These are phyloP conservation scores for Seminavis robusta DNA, from an alignment of 108 stramenopile genomes.

Conservation along the genomic window DNA sequence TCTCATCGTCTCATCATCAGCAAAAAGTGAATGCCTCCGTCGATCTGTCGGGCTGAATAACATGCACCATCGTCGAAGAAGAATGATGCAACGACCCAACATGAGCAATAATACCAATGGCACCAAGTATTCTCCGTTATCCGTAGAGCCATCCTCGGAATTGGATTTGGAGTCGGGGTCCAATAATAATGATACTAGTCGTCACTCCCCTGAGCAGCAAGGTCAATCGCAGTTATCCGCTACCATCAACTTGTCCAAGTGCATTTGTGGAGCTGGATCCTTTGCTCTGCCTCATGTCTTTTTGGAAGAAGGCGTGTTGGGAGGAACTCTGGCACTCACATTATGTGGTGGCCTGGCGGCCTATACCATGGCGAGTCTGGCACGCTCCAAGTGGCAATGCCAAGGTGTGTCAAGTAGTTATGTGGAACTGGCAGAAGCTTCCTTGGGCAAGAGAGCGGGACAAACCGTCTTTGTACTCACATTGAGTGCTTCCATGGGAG, in stretches of 20 bases:
- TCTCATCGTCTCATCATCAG: no score
- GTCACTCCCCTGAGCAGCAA: no score
- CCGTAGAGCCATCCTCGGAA: no score
- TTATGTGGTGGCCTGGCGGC: constrained; percentile 28
- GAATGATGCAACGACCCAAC: no score
- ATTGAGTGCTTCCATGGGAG: constrained; percentile 28
- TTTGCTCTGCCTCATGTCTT: constrained; percentile 54
- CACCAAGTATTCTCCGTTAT: no score
- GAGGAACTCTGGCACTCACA: constrained; percentile 36
- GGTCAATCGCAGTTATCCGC: constrained; percentile 37
- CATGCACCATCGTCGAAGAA: no score
- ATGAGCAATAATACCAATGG: no score
- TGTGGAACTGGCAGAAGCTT: constrained; percentile 23
- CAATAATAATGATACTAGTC: no score
- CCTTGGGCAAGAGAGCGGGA: constrained; percentile 26
- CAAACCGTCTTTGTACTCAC: constrained; percentile 7
- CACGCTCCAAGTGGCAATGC: constrained; percentile 12
- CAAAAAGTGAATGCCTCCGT: no score
- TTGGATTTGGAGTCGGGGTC: no score
- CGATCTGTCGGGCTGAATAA: no score
- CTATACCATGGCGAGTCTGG: constrained; percentile 32
- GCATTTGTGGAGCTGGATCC: constrained; percentile 57
- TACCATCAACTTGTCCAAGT: constrained; percentile 39
- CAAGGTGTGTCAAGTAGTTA: constrained; percentile 1
- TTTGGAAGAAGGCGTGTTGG: constrained; percentile 43